Conservation (phyloP, 2,329 filamentous ascomycete genomes). For the Pseudogymnoascus sp. region DNA sequence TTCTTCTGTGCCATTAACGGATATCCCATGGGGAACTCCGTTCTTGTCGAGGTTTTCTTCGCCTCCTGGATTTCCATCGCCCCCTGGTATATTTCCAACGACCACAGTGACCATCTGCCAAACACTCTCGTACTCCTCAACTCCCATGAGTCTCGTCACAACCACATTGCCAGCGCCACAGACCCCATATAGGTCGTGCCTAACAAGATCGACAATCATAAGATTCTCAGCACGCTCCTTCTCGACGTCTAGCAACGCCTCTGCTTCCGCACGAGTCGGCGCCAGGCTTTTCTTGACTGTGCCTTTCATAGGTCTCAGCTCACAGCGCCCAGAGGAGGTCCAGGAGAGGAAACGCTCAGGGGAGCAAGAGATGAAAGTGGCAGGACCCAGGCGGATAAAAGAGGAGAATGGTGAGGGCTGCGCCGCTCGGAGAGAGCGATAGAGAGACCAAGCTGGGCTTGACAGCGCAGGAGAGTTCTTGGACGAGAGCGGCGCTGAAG, state of each 20-base stretch:
- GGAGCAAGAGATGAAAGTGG: constrained; percentile 72
- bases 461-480: constrained; percentile 5
- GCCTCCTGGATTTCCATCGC: background rate
- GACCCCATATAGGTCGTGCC: constrained; percentile 84
- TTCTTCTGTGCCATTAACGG: constrained; percentile 1
- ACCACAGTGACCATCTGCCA: constrained; percentile 89
- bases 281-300: constrained; percentile 72
- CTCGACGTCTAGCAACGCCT: constrained; percentile 62
- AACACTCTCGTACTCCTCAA: constrained; percentile 86
- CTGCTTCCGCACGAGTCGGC: constrained; percentile 63
- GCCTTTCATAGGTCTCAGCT: constrained; percentile 92
- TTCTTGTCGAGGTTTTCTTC: background rate
- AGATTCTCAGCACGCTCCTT: constrained; percentile 95
- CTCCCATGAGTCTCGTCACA: constrained; percentile 71
- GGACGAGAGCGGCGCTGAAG: background rate
- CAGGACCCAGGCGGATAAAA: constrained; percentile 61
- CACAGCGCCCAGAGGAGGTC: constrained; percentile 51
- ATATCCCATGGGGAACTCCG: constrained; percentile 8
- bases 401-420: constrained; percentile 52
- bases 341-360: constrained; percentile 82
- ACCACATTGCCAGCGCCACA: constrained; percentile 65
- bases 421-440: constrained; percentile 23
- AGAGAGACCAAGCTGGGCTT: constrained; percentile 24
- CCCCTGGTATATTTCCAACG: constrained; percentile 52
- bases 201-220: constrained; percentile 96